Base-by-base conservation (phyloP, 140 eudicot species). In the Flaveria floridana region DNA sequence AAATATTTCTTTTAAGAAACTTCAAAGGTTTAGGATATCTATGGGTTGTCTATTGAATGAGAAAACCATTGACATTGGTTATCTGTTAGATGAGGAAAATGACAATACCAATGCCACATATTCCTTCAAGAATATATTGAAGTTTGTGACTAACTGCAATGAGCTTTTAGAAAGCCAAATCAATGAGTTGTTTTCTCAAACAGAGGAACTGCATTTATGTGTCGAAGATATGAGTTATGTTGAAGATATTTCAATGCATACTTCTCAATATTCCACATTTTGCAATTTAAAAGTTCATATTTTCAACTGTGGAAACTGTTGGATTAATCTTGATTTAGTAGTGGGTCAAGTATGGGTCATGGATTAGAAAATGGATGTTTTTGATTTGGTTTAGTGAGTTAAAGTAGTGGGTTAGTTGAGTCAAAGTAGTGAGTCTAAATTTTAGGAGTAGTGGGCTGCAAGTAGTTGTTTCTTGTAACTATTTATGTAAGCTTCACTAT, bases 1-100 rank as follows among this genome's bases (percentile, higher is more conserved):
- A 8, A 18, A 15, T 28, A 0, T 65, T 12, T 65, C 61, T 3
- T 25, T 74, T 26, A 14, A 21, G 47, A 62, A 68, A 20, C 73
- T 68, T 12, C 39, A 68, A 19, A 68, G 58, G 39, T 68, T 68
- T 18, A 69, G 30, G 30, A 61, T 74, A 21, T 74, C 72, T 1
- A 26, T 74, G 16, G 61, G 68, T 3, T 55, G 67, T 39, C 0
- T 16, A 4, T 37, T 56, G 3, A 0, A 23, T 2, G n/a, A 8
- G 39, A 34, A 34, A 3, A 30, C 37, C 37, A 30, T 3, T 28
- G 4, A 28, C 34, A 28, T 28, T 2, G 34, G 4, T 28, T 28
- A 28, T 28, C 3, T 28, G 3, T 28, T 28, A 2, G 34, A 28
- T 28, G 34, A 28, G 6, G 57, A 51, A 23, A n/a, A 13, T 4